Evolutionary conservation across 2,329 filamentous ascomycete species (phyloP).

Genomic region (Venturia pyrina): DNA sequence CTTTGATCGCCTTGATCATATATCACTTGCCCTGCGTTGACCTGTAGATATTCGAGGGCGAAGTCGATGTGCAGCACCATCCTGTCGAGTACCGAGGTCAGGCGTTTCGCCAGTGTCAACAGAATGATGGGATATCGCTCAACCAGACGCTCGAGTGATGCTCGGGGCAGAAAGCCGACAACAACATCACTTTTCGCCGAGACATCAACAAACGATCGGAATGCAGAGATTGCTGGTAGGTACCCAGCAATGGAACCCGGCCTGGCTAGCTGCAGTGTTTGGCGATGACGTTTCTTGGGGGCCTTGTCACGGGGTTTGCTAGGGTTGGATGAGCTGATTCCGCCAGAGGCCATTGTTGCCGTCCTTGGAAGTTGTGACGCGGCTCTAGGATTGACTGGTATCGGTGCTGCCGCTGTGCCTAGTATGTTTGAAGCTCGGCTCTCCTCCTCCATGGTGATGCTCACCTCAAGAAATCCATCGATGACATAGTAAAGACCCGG

Average conservation of each 20-base stretch:
- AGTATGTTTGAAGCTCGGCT: constrained; percentile 34
- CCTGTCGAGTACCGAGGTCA: constrained; percentile 80
- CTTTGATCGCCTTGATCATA: constrained; percentile 92
- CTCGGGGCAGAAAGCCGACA: constrained; percentile 82
- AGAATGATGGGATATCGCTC: constrained; percentile 87
- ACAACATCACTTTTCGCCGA: constrained; percentile 97
- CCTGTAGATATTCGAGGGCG: constrained; percentile 94
- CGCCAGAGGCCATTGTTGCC: background rate
- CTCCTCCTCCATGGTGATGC: constrained; percentile 63
- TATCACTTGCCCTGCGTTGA: constrained; percentile 88
- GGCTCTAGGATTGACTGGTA: constrained; percentile 22
- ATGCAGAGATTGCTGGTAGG: constrained; percentile 86
- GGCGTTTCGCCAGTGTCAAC: constrained; percentile 87
- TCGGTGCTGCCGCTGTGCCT: constrained; percentile 27
- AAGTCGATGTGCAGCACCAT: constrained; percentile 96
- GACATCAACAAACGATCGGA: constrained; percentile 92
- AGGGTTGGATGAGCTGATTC: constrained; percentile 13
- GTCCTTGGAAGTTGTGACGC: constrained; percentile 20
- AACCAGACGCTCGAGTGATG: constrained; percentile 80
- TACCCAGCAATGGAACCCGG: constrained; percentile 92
- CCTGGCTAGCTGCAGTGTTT: constrained; percentile 81
- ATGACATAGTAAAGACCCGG: constrained; percentile 96
- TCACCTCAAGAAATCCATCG: constrained; percentile 91
- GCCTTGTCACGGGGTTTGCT: constrained; percentile 5
- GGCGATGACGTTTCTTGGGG: constrained; percentile 43